Evolutionary conservation across 306 rosid genomes (phyloP).

Genomic region (Ziziphus jujuba): DNA sequence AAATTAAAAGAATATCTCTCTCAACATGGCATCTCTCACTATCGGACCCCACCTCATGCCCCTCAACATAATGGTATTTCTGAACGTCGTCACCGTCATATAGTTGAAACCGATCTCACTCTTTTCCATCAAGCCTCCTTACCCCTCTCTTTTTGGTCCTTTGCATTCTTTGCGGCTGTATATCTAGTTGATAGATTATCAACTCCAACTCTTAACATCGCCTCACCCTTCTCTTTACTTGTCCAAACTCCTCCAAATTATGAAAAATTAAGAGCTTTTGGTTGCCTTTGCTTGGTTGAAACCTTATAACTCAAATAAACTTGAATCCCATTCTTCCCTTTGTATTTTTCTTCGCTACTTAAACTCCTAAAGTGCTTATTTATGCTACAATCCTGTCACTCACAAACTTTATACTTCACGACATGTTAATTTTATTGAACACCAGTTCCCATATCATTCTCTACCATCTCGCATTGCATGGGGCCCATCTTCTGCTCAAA

Average conservation of each 20-base stretch:
- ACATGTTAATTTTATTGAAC: not conserved
- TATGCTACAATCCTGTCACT: not conserved
- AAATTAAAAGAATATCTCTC: too few species aligned
- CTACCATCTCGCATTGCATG: too few species aligned
- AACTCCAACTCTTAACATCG: not conserved
- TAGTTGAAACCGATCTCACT: not conserved
- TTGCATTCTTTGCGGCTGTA: not conserved
- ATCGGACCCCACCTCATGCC: not conserved
- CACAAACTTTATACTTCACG: not conserved
- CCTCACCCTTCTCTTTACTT: not conserved
- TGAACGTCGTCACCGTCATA: not conserved
- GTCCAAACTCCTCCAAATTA: not conserved
- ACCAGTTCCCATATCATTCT: not conserved
- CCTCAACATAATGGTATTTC: not conserved
- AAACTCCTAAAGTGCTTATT: not conserved
- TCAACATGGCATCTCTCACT: not conserved
- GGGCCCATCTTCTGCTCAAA: rapidly evolving
- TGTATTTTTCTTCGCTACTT: not conserved
- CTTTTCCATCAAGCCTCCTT: not conserved
- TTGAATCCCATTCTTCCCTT: not conserved
- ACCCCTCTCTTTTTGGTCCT: not conserved
- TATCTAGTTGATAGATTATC: not conserved
- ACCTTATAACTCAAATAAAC: not conserved
- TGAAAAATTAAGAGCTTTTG: not conserved
- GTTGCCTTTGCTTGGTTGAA: not conserved